These are phyloP conservation scores for Ceratocystiopsis minuta DNA, from an alignment of 2,329 filamentous ascomycete genomes.

Conservation along the genomic window DNA sequence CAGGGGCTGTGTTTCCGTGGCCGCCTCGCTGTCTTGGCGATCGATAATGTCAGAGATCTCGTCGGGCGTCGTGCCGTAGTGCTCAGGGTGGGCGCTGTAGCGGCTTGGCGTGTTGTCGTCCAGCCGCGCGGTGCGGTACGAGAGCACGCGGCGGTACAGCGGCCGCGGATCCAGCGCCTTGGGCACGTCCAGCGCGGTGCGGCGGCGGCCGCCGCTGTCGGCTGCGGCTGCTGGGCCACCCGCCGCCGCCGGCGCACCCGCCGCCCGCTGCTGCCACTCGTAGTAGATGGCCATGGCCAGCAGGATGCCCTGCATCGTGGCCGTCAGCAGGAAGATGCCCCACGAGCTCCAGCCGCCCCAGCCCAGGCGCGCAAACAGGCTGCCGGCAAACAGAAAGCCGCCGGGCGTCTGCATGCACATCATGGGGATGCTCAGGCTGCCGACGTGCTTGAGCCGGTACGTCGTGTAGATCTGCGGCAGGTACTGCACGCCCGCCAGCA, in stretches of 20 bases:
- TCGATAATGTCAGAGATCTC: conserved; percentile 31
- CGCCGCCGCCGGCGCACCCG: conserved; percentile 1
- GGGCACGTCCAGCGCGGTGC: too few relatives aligned
- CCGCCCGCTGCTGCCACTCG: conserved; percentile 28
- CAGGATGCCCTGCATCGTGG: conserved; percentile 64
- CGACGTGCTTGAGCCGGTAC: conserved; percentile 66
- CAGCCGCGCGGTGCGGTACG: conserved; percentile 22
- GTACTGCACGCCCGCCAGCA: conserved; percentile 76
- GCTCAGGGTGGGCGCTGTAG: conserved; percentile 33
- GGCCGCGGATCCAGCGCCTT: conserved; percentile 1
- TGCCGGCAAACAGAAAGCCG: conserved; percentile 74
- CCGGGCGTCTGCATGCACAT: conserved; percentile 97
- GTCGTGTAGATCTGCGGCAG: conserved; percentile 91
- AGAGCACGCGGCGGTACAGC: conserved; percentile 24
- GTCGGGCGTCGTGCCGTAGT: conserved; percentile 32
- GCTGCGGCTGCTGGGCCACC: neutral
- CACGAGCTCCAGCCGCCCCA: conserved; percentile 84
- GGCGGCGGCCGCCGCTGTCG: too few relatives aligned
- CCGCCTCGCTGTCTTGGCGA: conserved; percentile 30
- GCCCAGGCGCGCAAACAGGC: conserved; percentile 64
- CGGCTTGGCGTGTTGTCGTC: conserved; percentile 32
- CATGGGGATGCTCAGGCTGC: conserved; percentile 87
- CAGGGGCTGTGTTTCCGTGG: conserved; percentile 30
- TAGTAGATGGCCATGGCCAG: conserved; percentile 69
- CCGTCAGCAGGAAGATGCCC: conserved; percentile 80